Conservation (phyloP, 2,329 filamentous ascomycete genomes). For the Sporothrix sp. region DNA sequence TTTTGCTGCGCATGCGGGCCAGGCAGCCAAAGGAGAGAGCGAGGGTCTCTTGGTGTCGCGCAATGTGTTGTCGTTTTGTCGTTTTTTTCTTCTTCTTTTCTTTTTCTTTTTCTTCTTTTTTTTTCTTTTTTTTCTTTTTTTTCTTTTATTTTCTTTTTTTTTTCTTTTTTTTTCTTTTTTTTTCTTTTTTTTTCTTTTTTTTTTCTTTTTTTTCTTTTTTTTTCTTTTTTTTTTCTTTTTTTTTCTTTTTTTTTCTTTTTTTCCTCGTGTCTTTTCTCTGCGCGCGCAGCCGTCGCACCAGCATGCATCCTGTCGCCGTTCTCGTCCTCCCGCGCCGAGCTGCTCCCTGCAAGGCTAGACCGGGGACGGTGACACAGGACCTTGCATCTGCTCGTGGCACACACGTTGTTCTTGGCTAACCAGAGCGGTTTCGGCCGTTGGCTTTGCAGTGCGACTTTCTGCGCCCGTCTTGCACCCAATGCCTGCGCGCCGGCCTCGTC, state of each 20-base stretch:
- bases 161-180: neutral
- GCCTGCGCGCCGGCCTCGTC: constrained; percentile 16
- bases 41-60: constrained; percentile 2
- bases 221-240: too few relatives aligned
- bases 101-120: neutral
- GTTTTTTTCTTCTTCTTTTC: neutral
- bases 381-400: neutral
- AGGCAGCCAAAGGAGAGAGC: too few relatives aligned
- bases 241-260: too few relatives aligned
- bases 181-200: too few relatives aligned
- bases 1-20: neutral
- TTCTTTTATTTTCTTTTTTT: neutral
- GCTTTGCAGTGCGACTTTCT: constrained; percentile 19
- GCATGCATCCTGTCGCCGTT: too few relatives aligned
- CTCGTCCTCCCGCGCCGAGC: too few relatives aligned
- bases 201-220: too few relatives aligned
- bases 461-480: constrained; percentile 20
- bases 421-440: too few relatives aligned
- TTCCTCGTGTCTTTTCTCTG: too few relatives aligned
- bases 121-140: neutral
- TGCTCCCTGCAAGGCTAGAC: too few relatives aligned
- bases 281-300: too few relatives aligned
- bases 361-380: neutral
- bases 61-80: constrained; percentile 2
- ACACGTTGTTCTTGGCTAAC: neutral